phyloP scores from a whole-genome alignment of 1,284 basidiomycete genomes.

The Rhodotorula sp. region DNA sequence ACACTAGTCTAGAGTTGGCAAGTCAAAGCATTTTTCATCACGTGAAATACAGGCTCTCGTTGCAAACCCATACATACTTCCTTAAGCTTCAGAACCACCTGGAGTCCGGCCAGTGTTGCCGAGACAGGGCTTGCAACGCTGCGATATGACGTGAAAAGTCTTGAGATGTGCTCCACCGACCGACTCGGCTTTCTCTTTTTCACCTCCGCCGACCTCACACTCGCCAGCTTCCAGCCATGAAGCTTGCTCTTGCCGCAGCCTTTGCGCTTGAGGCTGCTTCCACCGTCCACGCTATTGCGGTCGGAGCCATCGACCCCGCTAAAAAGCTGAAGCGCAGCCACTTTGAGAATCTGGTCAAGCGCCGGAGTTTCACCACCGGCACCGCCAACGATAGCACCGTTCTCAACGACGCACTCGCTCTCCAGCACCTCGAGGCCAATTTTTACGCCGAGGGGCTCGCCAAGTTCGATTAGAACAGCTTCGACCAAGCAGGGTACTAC shows the following conservation, averaged over 20 bases:
- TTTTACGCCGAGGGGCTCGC: slow-evolving; percentile 59
- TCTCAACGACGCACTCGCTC: slow-evolving; percentile 56
- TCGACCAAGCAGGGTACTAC: slow-evolving; percentile 58
- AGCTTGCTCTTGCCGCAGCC: slow-evolving; percentile 19
- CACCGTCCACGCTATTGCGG: not conserved
- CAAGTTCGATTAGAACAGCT: slow-evolving; percentile 56
- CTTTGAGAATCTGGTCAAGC: slow-evolving; percentile 19
- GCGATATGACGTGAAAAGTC: not conserved
- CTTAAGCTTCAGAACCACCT: not conserved
- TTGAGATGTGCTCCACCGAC: not conserved
- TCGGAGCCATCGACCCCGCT: slow-evolving; percentile 10
- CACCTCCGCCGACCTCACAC: not conserved
- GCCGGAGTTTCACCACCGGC: slow-evolving; percentile 24
- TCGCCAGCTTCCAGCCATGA: slow-evolving; percentile 15
- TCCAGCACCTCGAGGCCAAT: slow-evolving; percentile 66
- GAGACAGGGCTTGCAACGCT: not conserved
- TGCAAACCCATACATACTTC: too few relatives aligned
- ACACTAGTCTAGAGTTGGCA: too few relatives aligned
- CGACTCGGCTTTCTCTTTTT: not conserved
- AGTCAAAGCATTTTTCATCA: too few relatives aligned
- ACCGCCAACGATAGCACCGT: slow-evolving; percentile 14
- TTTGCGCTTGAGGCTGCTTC: slow-evolving; percentile 14
- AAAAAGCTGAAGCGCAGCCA: not conserved
- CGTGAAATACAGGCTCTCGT: too few relatives aligned
- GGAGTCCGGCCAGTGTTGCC: not conserved